Evolutionary conservation across 2,329 filamentous ascomycete genomes (phyloP).

Genomic region (Trichoderma endophyticum): DNA sequence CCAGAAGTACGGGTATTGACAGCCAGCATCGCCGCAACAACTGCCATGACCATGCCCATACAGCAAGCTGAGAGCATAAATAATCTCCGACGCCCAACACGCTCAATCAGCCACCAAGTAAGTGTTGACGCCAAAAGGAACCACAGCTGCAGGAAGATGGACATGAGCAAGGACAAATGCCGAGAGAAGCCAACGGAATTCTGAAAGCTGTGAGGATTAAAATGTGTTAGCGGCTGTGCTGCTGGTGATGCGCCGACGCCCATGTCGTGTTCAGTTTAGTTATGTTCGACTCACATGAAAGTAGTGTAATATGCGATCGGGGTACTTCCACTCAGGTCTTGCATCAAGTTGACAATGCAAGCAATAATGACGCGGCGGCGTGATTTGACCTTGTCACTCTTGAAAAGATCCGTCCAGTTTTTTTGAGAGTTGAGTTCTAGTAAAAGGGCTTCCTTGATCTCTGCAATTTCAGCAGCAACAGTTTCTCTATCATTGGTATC

Average conservation of each 20-base stretch:
- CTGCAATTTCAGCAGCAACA: constrained; percentile 19
- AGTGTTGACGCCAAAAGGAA: constrained; percentile 41
- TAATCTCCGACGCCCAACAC: constrained; percentile 43
- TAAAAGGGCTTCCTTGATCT: constrained; percentile 12
- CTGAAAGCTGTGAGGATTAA: constrained; percentile 32
- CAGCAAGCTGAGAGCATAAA: constrained; percentile 40
- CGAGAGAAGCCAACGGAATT: constrained; percentile 41
- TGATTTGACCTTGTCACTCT: constrained; percentile 33
- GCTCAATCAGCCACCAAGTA: constrained; percentile 46
- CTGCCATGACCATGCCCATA: constrained; percentile 41
- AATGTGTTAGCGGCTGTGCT: background rate
- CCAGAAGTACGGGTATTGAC: constrained; percentile 32
- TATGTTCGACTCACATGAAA: constrained; percentile 36
- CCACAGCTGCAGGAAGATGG: constrained; percentile 50
- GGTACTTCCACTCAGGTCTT: constrained; percentile 47
- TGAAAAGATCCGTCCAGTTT: constrained; percentile 33
- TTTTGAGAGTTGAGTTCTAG: constrained; percentile 24
- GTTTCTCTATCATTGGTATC: constrained; percentile 25
- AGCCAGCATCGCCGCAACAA: constrained; percentile 39
- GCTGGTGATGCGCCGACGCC: background rate
- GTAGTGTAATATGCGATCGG: constrained; percentile 35
- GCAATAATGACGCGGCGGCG: constrained; percentile 32
- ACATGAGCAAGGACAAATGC: constrained; percentile 48
- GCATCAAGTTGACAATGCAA: constrained; percentile 33
- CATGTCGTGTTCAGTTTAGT: background rate